Base-by-base conservation (phyloP, 306 rosid genomes). In the Lablab purpureus region DNA sequence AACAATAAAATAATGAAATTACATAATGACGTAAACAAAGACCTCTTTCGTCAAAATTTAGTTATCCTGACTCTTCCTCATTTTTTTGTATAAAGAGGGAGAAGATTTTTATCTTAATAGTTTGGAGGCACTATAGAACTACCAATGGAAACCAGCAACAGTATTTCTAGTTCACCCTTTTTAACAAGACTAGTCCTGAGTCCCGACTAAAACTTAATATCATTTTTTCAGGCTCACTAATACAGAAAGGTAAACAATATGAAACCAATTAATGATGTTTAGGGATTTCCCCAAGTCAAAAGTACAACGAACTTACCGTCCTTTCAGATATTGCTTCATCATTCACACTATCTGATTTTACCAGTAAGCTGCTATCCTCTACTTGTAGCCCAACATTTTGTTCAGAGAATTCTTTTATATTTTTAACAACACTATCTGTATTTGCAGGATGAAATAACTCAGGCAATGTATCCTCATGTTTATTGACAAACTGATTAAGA, bases 321-420 rank as follows among this genome's bases (percentile, higher is more conserved):
- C 88, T 95, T 71, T 85, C 91, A 11, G 89, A 80, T 83, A 58
- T 83, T 84, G 86, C 81, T 81, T 87, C 87, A 51, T 81, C 88
- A 81, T 74, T 82, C 70, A 74, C 83, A 71, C 72, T 65, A 25
- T 90, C 84, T 67, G 86, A 54, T 67, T 80, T 84, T 70, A 47
- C 77, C 79, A 74, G 86, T 81, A 83, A 79, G 36, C 70, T 66
- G 41, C 62, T 81, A 78, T 75, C 85, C 65, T 56, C 86, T 71
- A 85, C 55, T 25, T 64, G 81, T 52, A 73, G 65, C 77, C 82
- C 91, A 80, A 52, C 86, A 71, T 78, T 83, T 77, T 74, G 83
- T 76, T 80, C 85, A 40, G 86, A 82, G 74, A 83, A 56, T 10
- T 74, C 74, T 73, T 76, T 87, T 25, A 77, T 79, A 71, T 84